Evolutionary conservation across 2,329 filamentous ascomycete genomes (phyloP).

Genomic region (Alternaria metachromatica): DNA sequence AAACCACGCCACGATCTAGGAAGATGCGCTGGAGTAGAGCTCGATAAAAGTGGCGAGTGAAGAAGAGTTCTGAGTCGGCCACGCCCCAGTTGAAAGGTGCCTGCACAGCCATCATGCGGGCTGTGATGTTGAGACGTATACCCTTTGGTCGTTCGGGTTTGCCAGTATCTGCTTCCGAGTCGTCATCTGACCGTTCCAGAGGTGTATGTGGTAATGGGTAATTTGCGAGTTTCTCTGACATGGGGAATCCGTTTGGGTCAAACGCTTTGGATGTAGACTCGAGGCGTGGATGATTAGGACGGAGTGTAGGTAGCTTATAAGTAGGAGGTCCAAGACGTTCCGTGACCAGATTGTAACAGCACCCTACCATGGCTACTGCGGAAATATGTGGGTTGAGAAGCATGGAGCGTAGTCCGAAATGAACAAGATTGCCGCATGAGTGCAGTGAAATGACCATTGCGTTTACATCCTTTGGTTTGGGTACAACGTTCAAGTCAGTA

Average conservation of each 20-base stretch:
- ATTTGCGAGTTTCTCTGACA: slow-evolving; percentile 74
- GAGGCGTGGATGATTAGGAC: slow-evolving; percentile 75
- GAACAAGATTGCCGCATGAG: slow-evolving; percentile 96
- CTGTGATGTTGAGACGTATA: slow-evolving; percentile 90
- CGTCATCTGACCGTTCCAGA: background rate
- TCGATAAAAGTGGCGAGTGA: slow-evolving; percentile 91
- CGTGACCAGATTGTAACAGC: slow-evolving; percentile 96
- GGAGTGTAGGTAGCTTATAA: slow-evolving; percentile 80
- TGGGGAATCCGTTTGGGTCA: slow-evolving; percentile 92
- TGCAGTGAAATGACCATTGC: slow-evolving; percentile 94
- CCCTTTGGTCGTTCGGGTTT: slow-evolving; percentile 53
- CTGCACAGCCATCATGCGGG: slow-evolving; percentile 97
- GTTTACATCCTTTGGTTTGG: slow-evolving; percentile 48
- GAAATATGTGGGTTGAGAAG: slow-evolving; percentile 82
- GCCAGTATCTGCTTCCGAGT: slow-evolving; percentile 14
- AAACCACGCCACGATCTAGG: slow-evolving; percentile 79
- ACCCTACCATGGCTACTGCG: slow-evolving; percentile 94
- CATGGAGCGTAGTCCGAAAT: slow-evolving; percentile 88
- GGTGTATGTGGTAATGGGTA: slow-evolving; percentile 45
- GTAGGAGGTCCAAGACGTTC: slow-evolving; percentile 87
- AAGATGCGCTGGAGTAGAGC: slow-evolving; percentile 92
- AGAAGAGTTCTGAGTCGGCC: slow-evolving; percentile 83
- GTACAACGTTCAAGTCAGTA: slow-evolving; percentile 33
- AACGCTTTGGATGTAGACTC: slow-evolving; percentile 71
- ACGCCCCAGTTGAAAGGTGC: slow-evolving; percentile 91